A percentile compares a stretch with the other conserved stretches of the same genome.
Conservation (phyloP, 805 yeast genomes). For the Spathaspora hagerdaliae region DNA sequence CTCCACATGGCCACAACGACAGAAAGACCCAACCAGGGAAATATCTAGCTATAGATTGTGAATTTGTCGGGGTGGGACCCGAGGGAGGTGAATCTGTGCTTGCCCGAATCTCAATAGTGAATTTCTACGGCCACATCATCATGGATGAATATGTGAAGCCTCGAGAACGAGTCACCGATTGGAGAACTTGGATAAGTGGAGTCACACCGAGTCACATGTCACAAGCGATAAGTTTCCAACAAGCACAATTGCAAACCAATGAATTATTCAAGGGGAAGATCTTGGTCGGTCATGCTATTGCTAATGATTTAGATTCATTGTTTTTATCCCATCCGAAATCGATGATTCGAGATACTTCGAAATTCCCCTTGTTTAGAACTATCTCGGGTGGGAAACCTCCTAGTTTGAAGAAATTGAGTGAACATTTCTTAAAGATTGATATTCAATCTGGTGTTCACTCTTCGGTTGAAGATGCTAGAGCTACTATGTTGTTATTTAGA, state of each 20-base stretch:
- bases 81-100: constrained; percentile 67
- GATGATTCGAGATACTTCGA: constrained; percentile 71
- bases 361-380: constrained; percentile 52
- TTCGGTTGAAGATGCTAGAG: constrained; percentile 86
- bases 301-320: constrained; percentile 71
- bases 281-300: constrained; percentile 81
- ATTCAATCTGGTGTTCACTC: constrained; percentile 79
- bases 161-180: constrained; percentile 71
- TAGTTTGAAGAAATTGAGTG: constrained; percentile 59
- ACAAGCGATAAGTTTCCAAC: constrained; percentile 60
- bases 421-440: constrained; percentile 50
- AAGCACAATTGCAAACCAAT: constrained; percentile 58
- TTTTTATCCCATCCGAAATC: constrained; percentile 62
- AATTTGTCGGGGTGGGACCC: constrained; percentile 86
- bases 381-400: constrained; percentile 70
- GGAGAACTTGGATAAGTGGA: constrained; percentile 94
- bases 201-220: constrained; percentile 67
- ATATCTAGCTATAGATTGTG: constrained; percentile 85
- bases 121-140: constrained; percentile 69
- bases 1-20: neutral
- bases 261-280: constrained; percentile 51
- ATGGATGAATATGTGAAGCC: constrained; percentile 78
- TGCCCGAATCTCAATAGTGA: constrained; percentile 86
- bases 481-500: constrained; percentile 79
- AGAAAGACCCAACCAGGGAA: constrained; percentile 55